Conservation (phyloP, 768 basidiomycete genomes). For the Naganishia vishniacii region DNA sequence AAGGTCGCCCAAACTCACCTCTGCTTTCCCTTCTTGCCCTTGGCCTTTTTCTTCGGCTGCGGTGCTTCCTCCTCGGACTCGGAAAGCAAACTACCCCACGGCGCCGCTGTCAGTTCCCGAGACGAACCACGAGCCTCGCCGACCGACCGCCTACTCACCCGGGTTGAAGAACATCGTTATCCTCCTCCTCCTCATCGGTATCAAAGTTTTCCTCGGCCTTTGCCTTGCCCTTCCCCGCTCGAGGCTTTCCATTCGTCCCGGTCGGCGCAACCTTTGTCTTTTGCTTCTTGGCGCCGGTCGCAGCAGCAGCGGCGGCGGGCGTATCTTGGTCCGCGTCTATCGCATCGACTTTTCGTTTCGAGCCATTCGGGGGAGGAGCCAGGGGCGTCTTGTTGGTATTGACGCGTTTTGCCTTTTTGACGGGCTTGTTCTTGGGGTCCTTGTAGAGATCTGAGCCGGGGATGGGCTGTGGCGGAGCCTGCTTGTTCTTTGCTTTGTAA, state of each 20-base stretch:
- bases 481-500: slow-evolving; percentile 46
- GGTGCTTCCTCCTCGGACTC: slow-evolving; percentile 39
- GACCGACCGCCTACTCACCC: neutral
- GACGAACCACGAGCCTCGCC: neutral
- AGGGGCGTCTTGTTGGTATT: slow-evolving; percentile 30
- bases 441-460: slow-evolving; percentile 36
- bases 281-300: slow-evolving; percentile 13
- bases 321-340: slow-evolving; percentile 18
- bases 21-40: slow-evolving; percentile 39
- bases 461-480: slow-evolving; percentile 39
- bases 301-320: too few species aligned
- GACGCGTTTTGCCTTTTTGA: slow-evolving; percentile 1
- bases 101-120: too few species aligned
- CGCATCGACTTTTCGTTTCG: slow-evolving; percentile 26
- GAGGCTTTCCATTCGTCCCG: slow-evolving; percentile 27
- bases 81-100: slow-evolving; percentile 29
- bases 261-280: slow-evolving; percentile 25
- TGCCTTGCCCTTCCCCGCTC: slow-evolving; percentile 29
- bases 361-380: slow-evolving; percentile 25
- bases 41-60: slow-evolving; percentile 41
- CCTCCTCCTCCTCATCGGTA: slow-evolving; percentile 42
- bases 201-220: slow-evolving; percentile 37
- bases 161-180: slow-evolving; percentile 14
- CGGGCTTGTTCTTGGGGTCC: slow-evolving; percentile 34
- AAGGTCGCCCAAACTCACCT: too few species aligned